These are phyloP conservation scores for Asclepias syriaca DNA, from an alignment of 257 asterid species.

Conservation along the genomic window DNA sequence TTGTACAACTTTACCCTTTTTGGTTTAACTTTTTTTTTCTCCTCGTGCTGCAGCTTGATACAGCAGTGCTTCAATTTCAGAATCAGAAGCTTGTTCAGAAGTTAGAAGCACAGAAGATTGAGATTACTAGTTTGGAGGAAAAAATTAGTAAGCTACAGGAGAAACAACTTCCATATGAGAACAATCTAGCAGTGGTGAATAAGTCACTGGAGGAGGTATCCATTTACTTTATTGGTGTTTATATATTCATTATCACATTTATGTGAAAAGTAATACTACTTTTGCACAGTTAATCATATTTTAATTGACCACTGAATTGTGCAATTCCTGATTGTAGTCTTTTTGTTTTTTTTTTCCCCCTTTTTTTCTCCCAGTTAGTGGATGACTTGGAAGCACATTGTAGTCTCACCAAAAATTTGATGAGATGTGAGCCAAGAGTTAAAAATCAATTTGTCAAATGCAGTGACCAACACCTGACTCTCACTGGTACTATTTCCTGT, in stretches of 20 bases:
- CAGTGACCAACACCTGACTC: constrained; percentile 31
- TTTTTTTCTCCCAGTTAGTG: constrained; percentile 51
- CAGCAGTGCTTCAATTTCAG: constrained; percentile 85
- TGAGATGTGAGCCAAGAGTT: constrained; percentile 37
- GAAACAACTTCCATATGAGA: constrained; percentile 57
- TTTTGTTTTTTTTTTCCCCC: background rate
- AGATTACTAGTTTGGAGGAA: constrained; percentile 54
- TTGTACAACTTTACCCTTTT: background rate
- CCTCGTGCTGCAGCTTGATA: constrained; percentile 60
- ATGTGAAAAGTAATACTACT: background rate
- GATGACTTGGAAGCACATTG: constrained; percentile 60
- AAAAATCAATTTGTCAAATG: constrained; percentile 36
- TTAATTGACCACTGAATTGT: background rate
- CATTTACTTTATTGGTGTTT: constrained; percentile 1
- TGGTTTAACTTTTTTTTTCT: background rate
- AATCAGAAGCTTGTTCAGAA: constrained; percentile 88
- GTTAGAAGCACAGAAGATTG: constrained; percentile 84
- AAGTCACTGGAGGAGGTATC: constrained; percentile 74
- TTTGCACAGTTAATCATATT: background rate
- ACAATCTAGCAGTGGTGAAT: constrained; percentile 42
- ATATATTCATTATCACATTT: background rate
- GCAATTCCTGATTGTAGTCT: background rate
- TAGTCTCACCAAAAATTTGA: constrained; percentile 30
- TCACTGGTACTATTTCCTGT: constrained; percentile 21
- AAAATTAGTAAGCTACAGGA: constrained; percentile 45